Base-by-base conservation (phyloP, 768 basidiomycete species). In the Daedaleopsis nitida region DNA sequence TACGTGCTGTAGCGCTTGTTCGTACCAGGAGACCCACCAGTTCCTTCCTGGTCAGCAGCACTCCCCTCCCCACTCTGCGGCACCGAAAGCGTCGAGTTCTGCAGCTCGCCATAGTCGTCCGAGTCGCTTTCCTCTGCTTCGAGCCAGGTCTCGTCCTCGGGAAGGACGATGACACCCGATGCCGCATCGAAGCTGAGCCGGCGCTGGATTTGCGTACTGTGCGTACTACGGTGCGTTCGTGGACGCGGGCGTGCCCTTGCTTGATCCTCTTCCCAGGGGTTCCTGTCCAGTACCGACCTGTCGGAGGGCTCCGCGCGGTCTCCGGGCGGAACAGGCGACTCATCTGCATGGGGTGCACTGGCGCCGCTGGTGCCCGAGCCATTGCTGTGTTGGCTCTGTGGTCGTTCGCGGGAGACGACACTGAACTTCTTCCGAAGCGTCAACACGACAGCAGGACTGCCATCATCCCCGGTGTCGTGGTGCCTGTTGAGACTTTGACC, bases 81-180 rank as follows among this genome's bases (percentile, higher is more conserved):
- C 45, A 71, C 72, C 49, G 73, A 74, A 59, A 73, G 67, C 45
- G 78, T 80, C 59, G 78, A 82, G 62, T 81, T 74, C 58, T 79
- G 78, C 56, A 79, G 76, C 59, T 81, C 81, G 57, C 76, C 71
- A 72, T 76, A 78, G 19, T 80, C 81, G 24, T 86, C 86, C 38
- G 77, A 78, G 56, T 80, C 77, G 52, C 73, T 76, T 24, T 76
- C 79, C 1, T 79, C 83, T 10, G 80, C 76, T 16, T 80, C 77
- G 64, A 88, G 74, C 84, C 89, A 90, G 64, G 83, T 81, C 47
- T 69, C 73, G 65, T 86, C 82, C 42, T 94, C 92, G 0, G 94
- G 92, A 3, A 96, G 75, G 81, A 89, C 88, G 65, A 96, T 96
- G 38, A 95, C 91, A 0, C 94, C 94, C 3, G 90, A 90, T 5